Conservation (phyloP, 129 eudicot genomes). For the Dittrichia graveolens region DNA sequence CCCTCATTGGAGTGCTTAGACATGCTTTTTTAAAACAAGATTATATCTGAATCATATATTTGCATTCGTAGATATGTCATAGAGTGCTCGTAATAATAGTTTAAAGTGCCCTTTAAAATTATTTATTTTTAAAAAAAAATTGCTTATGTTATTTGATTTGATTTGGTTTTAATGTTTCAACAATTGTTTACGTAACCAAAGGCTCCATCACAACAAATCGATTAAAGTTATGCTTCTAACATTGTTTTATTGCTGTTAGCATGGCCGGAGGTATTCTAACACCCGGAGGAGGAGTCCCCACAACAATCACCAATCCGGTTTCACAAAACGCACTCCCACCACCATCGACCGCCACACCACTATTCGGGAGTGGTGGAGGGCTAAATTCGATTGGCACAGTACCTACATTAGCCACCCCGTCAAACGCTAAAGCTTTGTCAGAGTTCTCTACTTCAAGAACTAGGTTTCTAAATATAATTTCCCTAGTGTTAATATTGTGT, state of each 20-base stretch:
- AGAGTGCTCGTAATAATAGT: too few relatives aligned
- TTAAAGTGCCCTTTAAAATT: neutral
- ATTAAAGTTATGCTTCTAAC: neutral
- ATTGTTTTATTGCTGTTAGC: constrained; percentile 38
- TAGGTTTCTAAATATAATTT: neutral
- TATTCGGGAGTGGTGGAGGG: constrained; percentile 34
- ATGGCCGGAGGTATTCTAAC: constrained; percentile 52
- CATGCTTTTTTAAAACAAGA: too few relatives aligned
- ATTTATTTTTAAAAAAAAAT: neutral
- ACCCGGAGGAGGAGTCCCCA: constrained; percentile 36
- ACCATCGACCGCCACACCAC: constrained; percentile 32
- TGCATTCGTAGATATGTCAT: too few relatives aligned
- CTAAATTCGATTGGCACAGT: constrained; percentile 37
- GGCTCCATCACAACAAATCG: neutral
- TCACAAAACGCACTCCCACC: constrained; percentile 31
- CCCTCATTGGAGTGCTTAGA: too few relatives aligned
- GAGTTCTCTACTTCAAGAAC: constrained; percentile 10
- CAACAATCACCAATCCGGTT: constrained; percentile 34
- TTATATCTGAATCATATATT: neutral
- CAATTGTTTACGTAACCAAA: neutral
- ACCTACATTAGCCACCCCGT: constrained; percentile 27
- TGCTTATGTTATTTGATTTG: neutral
- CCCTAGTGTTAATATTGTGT: constrained; percentile 20
- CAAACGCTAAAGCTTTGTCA: constrained; percentile 27
- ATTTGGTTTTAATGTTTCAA: neutral